Evolutionary conservation across 2,329 filamentous ascomycete species (phyloP), one percentile per base, ranked within the genome.

Genomic region (Samsoniella hepiali): DNA sequence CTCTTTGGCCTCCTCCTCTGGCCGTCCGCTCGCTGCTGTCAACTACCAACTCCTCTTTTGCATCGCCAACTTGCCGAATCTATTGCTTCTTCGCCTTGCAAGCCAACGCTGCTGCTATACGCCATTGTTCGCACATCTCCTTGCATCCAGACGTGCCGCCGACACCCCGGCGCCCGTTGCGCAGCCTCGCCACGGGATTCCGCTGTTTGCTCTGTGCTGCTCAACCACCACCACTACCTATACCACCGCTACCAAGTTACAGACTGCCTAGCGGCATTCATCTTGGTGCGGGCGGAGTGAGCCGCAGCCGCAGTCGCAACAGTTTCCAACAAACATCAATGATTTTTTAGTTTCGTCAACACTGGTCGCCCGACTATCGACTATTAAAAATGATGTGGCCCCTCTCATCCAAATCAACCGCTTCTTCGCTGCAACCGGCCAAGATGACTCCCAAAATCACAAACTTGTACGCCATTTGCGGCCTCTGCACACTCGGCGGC

Each of bases 401-500:
- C 15, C 59, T 62, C 22, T 22, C 59, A 11, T 62, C 59, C 31
- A 55, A 51, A n/a, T 56, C 40, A 56, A 49, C 59, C 31, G 29
- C 29, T 13, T 49, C 56, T 32, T 58, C 62, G n/a, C 13, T 31
- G 27, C 53, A 36, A 42, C 42, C 44, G 17, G 29, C 38, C 34
- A 44, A 7, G 11, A 64, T 64, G 62, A n/a, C 32, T 4, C 65
- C 57, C 9, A 65, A 57, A 59, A 59, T 67, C 64, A 67, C 67
- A 40, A 70, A 70, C 60, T 64, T 68, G 2, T 70, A 70, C 53
- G 66, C 69, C 50, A 67, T 69, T 27, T 67, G 65, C 42, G 63
- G 65, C 31, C 63, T 69, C 36, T 64, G 66, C 67, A 74, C 72
- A 57, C 72, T 75, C 29, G 72, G 72, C 49, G 73, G 73, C 54